phyloP scores from a whole-genome alignment of 129 eudicot genomes.

The Erigeron canadensis region DNA sequence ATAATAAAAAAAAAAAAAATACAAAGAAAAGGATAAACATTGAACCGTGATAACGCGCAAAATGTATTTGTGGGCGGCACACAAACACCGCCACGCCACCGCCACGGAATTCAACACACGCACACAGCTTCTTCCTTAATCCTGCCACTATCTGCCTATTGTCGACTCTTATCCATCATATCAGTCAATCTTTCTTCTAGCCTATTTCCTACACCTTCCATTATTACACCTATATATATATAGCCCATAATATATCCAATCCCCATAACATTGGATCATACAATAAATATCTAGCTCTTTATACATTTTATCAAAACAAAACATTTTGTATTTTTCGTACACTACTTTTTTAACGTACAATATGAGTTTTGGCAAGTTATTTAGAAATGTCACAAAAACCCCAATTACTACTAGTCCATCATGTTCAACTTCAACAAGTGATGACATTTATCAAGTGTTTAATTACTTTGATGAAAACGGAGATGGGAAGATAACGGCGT shows the following conservation, averaged over 20 bases:
- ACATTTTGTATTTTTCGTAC: background rate
- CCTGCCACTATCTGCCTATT: background rate
- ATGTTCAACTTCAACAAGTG: constrained; percentile 3
- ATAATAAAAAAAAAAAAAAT: background rate
- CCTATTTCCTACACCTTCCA: too few species aligned
- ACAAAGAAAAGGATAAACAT: constrained; percentile 5
- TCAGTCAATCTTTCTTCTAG: too few species aligned
- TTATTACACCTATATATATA: too few species aligned
- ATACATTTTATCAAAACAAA: background rate
- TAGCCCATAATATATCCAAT: background rate
- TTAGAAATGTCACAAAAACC: background rate
- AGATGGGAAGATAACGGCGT: constrained; percentile 46
- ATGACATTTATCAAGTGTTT: constrained; percentile 37
- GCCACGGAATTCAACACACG: constrained; percentile 6
- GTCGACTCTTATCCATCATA: constrained; percentile 9
- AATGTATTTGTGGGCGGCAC: constrained; percentile 17
- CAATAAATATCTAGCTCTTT: background rate
- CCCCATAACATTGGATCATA: constrained; percentile 1
- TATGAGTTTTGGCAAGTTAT: background rate
- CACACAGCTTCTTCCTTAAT: constrained; percentile 21
- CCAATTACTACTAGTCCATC: background rate
- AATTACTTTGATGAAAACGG: constrained; percentile 50
- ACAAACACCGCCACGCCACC: background rate
- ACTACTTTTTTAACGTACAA: background rate
- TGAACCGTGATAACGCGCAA: constrained; percentile 9